Evolutionary conservation across 1,139 yeast genomes (phyloP).

Genomic region (Diutina ranongensis): DNA sequence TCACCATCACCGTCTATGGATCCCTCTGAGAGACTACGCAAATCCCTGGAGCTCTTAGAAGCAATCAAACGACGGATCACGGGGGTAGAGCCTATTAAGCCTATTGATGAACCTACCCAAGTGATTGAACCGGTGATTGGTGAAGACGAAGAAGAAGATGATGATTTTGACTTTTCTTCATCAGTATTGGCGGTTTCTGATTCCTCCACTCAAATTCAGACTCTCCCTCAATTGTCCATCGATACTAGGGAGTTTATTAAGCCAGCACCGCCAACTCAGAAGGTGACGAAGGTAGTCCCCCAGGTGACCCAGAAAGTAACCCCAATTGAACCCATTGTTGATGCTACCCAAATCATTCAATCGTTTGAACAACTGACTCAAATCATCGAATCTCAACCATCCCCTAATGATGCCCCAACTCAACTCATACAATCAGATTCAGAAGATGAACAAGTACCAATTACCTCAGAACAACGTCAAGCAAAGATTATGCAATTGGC

Average conservation of each 20-base stretch:
- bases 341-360: neutral
- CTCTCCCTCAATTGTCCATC: neutral
- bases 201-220: neutral
- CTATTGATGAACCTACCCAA: neutral
- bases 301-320: no score
- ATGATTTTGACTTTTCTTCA: neutral
- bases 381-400: no score
- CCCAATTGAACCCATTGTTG: neutral
- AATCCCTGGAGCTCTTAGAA: slow-evolving; percentile 1
- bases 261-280: neutral
- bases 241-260: neutral
- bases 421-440: neutral
- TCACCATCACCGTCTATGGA: neutral
- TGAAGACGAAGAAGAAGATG: neutral
- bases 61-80: slow-evolving; percentile 4
- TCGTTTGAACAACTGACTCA: no score
- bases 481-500: neutral
- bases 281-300: no score
- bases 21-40: neutral
- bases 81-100: neutral
- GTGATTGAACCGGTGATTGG: neutral
- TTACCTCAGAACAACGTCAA: neutral
- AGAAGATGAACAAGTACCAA: neutral
- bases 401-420: neutral
- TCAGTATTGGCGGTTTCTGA: neutral